phyloP scores from a whole-genome alignment of 225 moss, liverwort and hornwort genomes.

The Rhytidiadelphus loreus region DNA sequence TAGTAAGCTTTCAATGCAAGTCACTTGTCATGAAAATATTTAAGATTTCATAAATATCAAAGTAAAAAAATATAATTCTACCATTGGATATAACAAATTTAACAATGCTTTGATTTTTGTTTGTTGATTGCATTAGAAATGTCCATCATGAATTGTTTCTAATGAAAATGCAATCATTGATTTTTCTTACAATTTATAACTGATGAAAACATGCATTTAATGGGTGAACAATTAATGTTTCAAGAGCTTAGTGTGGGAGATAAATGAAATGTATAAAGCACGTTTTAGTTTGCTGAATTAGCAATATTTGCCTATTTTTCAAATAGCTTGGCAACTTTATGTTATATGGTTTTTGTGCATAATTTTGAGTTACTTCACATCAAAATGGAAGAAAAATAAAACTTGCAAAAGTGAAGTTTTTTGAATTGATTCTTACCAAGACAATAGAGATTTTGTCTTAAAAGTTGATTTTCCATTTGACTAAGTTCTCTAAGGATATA shows the following conservation, averaged over 20 bases:
- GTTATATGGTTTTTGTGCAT: not conserved
- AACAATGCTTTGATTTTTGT: no score
- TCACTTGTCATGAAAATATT: no score
- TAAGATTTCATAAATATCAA: not conserved
- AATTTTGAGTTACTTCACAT: not conserved
- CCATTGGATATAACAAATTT: not conserved
- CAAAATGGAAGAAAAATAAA: accelerated
- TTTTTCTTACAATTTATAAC: no score
- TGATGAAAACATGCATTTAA: accelerated
- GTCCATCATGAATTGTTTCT: not conserved
- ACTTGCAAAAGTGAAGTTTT: accelerated
- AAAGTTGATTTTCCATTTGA: not conserved
- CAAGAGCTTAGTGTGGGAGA: not conserved
- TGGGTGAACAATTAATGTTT: not conserved
- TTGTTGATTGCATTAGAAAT: no score
- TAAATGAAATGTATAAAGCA: not conserved
- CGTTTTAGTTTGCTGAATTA: not conserved
- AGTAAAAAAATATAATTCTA: not conserved
- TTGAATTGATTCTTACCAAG: accelerated
- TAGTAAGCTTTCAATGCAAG: no score
- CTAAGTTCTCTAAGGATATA: not conserved
- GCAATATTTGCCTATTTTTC: not conserved
- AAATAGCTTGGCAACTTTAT: accelerated
- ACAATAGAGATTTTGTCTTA: accelerated
- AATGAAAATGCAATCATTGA: not conserved